Evolutionary conservation across 1,139 yeast genomes (phyloP).

Genomic region (Yamadazyma mexicana): DNA sequence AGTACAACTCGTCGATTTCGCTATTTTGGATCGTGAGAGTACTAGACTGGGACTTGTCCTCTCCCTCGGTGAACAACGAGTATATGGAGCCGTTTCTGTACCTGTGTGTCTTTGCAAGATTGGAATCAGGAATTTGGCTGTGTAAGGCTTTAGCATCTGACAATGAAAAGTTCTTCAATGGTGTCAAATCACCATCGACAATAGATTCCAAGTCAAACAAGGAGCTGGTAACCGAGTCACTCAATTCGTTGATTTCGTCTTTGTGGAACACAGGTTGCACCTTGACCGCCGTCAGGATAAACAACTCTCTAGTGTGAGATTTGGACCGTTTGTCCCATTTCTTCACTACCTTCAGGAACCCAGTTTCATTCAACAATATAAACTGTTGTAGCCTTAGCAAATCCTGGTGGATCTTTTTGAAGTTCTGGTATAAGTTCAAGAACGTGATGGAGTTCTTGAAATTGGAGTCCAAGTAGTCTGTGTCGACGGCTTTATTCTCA

Average conservation of each 20-base stretch:
- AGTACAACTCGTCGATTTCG: conserved; percentile 64
- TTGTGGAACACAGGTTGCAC: conserved; percentile 97
- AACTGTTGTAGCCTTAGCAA: conserved; percentile 86
- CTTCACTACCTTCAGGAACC: conserved; percentile 90
- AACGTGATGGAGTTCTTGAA: conserved; percentile 46
- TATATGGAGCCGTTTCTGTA: conserved; percentile 10
- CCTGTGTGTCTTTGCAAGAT: not conserved
- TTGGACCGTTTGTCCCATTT: conserved; percentile 98
- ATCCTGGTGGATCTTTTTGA: conserved; percentile 87
- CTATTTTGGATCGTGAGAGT: conserved; percentile 19
- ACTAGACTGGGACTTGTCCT: not conserved
- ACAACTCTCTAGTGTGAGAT: conserved; percentile 89
- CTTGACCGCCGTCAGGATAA: conserved; percentile 87
- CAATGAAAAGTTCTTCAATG: conserved; percentile 16
- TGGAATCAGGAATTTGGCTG: not conserved
- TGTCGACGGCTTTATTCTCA: conserved; percentile 11
- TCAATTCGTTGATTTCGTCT: conserved; percentile 78
- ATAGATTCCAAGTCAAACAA: conserved; percentile 84
- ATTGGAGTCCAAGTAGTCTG: conserved; percentile 22
- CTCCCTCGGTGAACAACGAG: conserved; percentile 3
- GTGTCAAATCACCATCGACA: conserved; percentile 66
- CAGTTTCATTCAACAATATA: conserved; percentile 91
- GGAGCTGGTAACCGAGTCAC: conserved; percentile 77
- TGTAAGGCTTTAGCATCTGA: conserved; percentile 1
- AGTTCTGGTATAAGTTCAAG: conserved; percentile 73